phyloP scores from a whole-genome alignment of 805 yeast genomes.

The Wickerhamiella nectarea region DNA sequence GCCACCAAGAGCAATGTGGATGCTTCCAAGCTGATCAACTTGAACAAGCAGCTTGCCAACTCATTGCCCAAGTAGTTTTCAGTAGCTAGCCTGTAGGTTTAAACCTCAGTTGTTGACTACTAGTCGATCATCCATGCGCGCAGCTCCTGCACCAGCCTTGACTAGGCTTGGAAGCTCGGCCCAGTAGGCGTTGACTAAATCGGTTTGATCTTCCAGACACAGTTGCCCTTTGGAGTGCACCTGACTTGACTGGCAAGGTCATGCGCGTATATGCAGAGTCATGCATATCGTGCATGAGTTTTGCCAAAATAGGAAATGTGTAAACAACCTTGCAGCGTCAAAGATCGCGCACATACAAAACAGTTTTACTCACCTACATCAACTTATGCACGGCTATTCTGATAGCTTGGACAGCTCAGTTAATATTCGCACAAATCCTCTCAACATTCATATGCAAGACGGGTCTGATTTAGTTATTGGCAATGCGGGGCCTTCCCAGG shows the following conservation, averaged over 20 bases:
- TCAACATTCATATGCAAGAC: slow-evolving; percentile 25
- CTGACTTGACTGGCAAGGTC: too few relatives aligned
- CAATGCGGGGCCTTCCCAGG: slow-evolving; percentile 8
- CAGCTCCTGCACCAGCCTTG: too few relatives aligned
- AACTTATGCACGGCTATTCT: slow-evolving; percentile 18
- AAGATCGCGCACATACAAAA: background rate
- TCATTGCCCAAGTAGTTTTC: slow-evolving; percentile 8
- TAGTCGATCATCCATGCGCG: too few relatives aligned
- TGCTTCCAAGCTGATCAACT: slow-evolving; percentile 12
- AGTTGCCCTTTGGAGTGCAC: too few relatives aligned
- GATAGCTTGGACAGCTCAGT: slow-evolving; percentile 18
- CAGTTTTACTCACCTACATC: background rate
- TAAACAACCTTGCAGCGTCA: slow-evolving; percentile 6
- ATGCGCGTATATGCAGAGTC: background rate
- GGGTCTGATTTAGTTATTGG: slow-evolving; percentile 23
- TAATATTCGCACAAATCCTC: slow-evolving; percentile 24
- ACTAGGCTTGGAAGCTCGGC: too few relatives aligned
- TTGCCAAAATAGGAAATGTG: slow-evolving; percentile 1
- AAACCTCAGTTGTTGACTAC: background rate
- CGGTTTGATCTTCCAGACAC: too few relatives aligned
- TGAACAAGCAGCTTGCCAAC: slow-evolving; percentile 14
- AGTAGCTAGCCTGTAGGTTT: background rate
- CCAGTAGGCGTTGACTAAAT: too few relatives aligned
- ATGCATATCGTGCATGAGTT: slow-evolving; percentile 2
- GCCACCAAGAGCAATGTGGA: slow-evolving; percentile 15